Evolutionary conservation across 345 rosid species (phyloP).

Genomic region (Gossypium anomalum): DNA sequence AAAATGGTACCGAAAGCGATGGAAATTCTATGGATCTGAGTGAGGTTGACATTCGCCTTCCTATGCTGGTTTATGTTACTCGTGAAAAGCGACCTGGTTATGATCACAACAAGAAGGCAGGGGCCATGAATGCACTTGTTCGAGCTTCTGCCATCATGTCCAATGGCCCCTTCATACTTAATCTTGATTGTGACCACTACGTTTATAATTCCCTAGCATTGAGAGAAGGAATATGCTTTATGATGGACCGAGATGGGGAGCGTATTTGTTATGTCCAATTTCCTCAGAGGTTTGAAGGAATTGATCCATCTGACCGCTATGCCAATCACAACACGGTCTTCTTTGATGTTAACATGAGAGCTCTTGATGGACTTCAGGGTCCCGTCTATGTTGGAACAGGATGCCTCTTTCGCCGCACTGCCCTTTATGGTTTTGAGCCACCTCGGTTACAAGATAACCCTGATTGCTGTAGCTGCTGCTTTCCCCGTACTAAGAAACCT

Average conservation of each 20-base stretch:
- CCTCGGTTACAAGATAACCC: conserved; percentile 31
- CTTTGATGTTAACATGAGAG: conserved; percentile 75
- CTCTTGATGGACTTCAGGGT: conserved; percentile 87
- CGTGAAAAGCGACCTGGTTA: conserved; percentile 85
- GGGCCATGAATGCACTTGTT: conserved; percentile 89
- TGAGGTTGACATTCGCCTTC: conserved; percentile 71
- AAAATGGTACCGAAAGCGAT: conserved; percentile 30
- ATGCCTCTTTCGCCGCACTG: conserved; percentile 76
- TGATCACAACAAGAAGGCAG: conserved; percentile 91
- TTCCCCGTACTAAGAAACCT: conserved; percentile 38
- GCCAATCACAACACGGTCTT: conserved; percentile 83
- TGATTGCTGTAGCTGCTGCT: conserved; percentile 44
- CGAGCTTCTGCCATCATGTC: conserved; percentile 83
- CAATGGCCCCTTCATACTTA: conserved; percentile 81
- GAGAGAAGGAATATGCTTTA: conserved; percentile 84
- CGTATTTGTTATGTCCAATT: conserved; percentile 64
- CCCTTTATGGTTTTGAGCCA: conserved; percentile 75
- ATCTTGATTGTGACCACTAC: conserved; percentile 85
- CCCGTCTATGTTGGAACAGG: conserved; percentile 88
- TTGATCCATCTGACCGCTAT: conserved; percentile 77
- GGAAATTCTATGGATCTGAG: conserved; percentile 40
- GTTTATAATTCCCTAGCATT: conserved; percentile 62
- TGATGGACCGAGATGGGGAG: conserved; percentile 78
- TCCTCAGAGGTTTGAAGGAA: conserved; percentile 88
- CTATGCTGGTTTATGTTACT: conserved; percentile 75